phyloP scores from a whole-genome alignment of 140 eudicot genomes.

The Artemisia princeps region DNA sequence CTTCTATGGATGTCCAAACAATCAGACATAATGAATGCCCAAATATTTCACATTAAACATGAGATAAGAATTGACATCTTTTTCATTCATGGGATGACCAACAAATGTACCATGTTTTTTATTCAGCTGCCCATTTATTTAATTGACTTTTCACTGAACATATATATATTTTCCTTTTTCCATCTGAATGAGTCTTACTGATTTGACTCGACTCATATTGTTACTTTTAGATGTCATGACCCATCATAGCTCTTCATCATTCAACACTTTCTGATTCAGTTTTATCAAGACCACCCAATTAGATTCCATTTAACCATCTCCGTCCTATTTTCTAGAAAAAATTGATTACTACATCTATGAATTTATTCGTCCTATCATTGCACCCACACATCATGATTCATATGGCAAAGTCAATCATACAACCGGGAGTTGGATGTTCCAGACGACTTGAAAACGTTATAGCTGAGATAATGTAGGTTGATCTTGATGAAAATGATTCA shows the following conservation, averaged over 20 bases:
- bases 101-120: background rate
- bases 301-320: too few species aligned
- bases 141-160: background rate
- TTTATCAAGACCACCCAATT: background rate
- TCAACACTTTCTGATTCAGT: background rate
- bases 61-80: background rate
- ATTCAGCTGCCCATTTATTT: background rate
- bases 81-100: background rate
- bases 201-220: background rate
- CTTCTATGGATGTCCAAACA: background rate
- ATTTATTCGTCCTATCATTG: slow-evolving; percentile 9
- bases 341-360: background rate
- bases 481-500: background rate
- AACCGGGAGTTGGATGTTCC: background rate
- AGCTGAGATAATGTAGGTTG: background rate
- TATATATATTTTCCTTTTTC: background rate
- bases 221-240: background rate
- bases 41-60: background rate
- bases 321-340: background rate
- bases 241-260: background rate
- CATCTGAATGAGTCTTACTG: background rate
- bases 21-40: background rate
- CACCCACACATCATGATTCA: background rate
- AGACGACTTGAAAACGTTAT: background rate
- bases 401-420: slow-evolving; percentile 11